These are phyloP conservation scores for Corylus americana DNA, from an alignment of 306 rosid species.

Conservation along the genomic window DNA sequence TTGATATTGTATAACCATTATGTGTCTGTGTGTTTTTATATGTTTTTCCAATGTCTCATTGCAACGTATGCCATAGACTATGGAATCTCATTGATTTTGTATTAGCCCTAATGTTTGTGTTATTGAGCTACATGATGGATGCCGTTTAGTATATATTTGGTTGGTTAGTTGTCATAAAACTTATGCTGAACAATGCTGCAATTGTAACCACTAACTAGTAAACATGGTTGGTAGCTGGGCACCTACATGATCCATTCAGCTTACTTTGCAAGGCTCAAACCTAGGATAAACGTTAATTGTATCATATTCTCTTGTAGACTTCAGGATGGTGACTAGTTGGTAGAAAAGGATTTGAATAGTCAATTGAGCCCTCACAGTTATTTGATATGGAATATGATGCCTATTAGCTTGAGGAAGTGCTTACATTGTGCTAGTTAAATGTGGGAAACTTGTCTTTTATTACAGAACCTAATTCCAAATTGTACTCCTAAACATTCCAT, in stretches of 20 bases:
- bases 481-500: conserved; percentile 16
- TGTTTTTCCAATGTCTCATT: not conserved
- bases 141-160: not conserved
- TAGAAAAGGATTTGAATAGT: not conserved
- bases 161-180: not conserved
- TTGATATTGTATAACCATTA: not conserved
- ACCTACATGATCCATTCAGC: not conserved
- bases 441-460: conserved; percentile 18
- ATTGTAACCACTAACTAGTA: not conserved
- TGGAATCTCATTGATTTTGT: conserved; percentile 6
- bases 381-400: conserved; percentile 15
- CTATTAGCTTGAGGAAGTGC: conserved; percentile 1
- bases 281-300: not conserved
- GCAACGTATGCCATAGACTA: not conserved
- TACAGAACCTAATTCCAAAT: not conserved
- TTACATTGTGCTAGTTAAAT: not conserved
- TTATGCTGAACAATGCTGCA: not conserved
- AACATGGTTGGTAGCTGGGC: not conserved
- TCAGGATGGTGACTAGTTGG: not conserved
- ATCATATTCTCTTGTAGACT: not conserved
- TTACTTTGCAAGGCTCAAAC: not conserved
- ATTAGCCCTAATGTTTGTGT: not conserved
- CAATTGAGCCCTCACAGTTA: conserved; percentile 3
- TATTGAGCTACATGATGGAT: not conserved
- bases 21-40: not conserved